phyloP scores from a whole-genome alignment of 176 grass and related monocot genomes.

The Elymus sibiricus region DNA sequence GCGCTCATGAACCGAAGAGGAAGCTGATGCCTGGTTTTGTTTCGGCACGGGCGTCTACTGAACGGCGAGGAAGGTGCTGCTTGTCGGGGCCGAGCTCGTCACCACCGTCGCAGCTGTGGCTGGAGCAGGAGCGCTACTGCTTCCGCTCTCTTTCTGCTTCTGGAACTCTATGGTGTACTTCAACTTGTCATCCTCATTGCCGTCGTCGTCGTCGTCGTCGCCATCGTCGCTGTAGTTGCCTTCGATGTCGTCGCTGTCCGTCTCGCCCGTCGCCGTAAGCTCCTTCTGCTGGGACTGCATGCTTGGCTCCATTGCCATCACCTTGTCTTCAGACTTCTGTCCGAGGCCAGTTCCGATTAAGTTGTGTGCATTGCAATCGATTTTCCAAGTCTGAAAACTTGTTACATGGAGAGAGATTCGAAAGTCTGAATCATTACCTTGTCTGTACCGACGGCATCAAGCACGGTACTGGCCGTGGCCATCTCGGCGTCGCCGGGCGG shows the following conservation, averaged over 20 bases:
- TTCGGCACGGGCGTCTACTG: slow-evolving; percentile 29
- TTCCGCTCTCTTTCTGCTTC: not conserved
- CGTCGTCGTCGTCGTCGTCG: not conserved
- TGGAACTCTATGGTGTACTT: slow-evolving; percentile 30
- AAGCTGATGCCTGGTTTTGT: slow-evolving; percentile 12
- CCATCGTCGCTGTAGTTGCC: slow-evolving; percentile 31
- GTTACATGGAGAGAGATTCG: not conserved
- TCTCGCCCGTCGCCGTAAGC: slow-evolving; percentile 16
- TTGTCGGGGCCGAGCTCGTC: slow-evolving; percentile 9
- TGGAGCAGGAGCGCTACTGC: not conserved
- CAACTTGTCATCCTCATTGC: slow-evolving; percentile 24
- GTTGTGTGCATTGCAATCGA: not conserved
- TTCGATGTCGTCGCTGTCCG: slow-evolving; percentile 43
- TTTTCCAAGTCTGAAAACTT: not conserved
- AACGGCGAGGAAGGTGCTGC: slow-evolving; percentile 45
- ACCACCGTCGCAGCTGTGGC: not conserved
- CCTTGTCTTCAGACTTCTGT: slow-evolving; percentile 34
- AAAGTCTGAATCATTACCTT: slow-evolving; percentile 3
- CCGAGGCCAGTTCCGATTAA: slow-evolving; percentile 10
- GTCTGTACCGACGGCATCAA: not conserved
- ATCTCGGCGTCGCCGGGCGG: not conserved
- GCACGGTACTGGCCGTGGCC: not conserved
- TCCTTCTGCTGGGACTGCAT: slow-evolving; percentile 9
- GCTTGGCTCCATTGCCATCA: not conserved
- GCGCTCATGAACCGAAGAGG: slow-evolving; percentile 23